These are phyloP conservation scores for Phycomyces blakesleeanus DNA, from an alignment of 192 early-diverging fungal genomes.

Conservation along the genomic window DNA sequence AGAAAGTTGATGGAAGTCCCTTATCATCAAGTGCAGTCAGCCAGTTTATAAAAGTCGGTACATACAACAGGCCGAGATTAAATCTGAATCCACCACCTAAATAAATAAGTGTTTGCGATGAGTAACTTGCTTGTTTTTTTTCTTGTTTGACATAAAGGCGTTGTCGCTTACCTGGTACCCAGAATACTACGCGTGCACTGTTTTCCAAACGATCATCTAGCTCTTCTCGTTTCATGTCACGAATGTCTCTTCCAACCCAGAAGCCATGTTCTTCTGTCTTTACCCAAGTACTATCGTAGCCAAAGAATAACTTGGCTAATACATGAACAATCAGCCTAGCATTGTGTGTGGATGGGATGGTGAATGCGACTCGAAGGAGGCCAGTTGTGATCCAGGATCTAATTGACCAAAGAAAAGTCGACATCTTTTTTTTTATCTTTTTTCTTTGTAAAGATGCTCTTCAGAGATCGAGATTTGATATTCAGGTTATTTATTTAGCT, in stretches of 20 bases:
- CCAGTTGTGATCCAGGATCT: slow-evolving; percentile 3
- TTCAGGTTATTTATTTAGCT: no score
- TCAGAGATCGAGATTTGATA: no score
- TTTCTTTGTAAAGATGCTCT: no score
- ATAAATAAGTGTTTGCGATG: no score
- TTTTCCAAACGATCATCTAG: slow-evolving; percentile 5
- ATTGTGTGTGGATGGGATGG: neutral
- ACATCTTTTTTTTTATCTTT: slow-evolving; percentile 15
- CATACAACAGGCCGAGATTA: slow-evolving; percentile 18
- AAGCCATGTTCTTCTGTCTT: slow-evolving; percentile 1
- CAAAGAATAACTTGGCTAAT: slow-evolving; percentile 5
- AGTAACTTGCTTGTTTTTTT: neutral
- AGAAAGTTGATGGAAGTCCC: slow-evolving; percentile 6
- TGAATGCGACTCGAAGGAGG: slow-evolving; percentile 1
- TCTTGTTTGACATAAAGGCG: no score
- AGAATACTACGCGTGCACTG: slow-evolving; percentile 9
- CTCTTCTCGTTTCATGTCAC: slow-evolving; percentile 14
- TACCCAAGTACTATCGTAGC: slow-evolving; percentile 8
- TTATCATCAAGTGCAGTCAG: slow-evolving; percentile 19
- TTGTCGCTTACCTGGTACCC: slow-evolving; percentile 16
- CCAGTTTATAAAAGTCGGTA: slow-evolving; percentile 19
- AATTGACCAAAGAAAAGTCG: slow-evolving; percentile 5
- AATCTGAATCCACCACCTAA: slow-evolving; percentile 22
- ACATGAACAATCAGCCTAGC: neutral
- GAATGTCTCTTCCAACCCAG: slow-evolving; percentile 13